Percentiles rank a stretch among this genome's conserved stretches.
Evolutionary conservation across 352 stramenopile genomes (phyloP).

Genomic region (Pythium grandisporangium): DNA sequence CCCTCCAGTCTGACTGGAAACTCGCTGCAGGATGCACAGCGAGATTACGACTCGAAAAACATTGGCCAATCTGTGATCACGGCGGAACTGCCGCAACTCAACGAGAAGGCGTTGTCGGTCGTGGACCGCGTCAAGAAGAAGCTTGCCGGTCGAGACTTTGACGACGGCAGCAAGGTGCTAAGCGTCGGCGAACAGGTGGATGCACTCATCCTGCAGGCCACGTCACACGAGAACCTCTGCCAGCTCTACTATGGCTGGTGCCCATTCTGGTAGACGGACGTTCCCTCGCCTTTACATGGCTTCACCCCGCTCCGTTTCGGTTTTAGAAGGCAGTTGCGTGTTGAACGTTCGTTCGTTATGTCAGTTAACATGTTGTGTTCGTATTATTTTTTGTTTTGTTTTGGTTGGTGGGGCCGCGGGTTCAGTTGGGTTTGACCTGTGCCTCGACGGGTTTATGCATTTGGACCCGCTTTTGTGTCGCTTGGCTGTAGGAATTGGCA

Average conservation of each 20-base stretch:
- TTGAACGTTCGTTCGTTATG: too few relatives aligned
- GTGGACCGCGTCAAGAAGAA: slow-evolving; percentile 99
- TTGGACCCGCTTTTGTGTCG: too few relatives aligned
- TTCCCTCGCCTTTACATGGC: too few relatives aligned
- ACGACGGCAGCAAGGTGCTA: slow-evolving; percentile 71
- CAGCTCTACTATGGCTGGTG: slow-evolving; percentile 99
- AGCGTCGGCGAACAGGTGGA: slow-evolving; percentile 94
- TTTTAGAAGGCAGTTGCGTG: too few relatives aligned
- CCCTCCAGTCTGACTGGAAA: slow-evolving; percentile 38
- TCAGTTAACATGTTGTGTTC: too few relatives aligned
- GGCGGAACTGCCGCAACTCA: slow-evolving; percentile 69
- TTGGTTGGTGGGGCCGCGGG: not conserved
- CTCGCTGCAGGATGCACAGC: slow-evolving; percentile 51
- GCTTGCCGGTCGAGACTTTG: slow-evolving; percentile 97
- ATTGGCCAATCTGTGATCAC: slow-evolving; percentile 47
- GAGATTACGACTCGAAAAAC: slow-evolving; percentile 40
- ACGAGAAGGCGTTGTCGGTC: slow-evolving; percentile 91
- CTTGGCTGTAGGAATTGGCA: too few relatives aligned
- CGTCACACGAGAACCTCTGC: slow-evolving; percentile 98
- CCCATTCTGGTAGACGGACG: slow-evolving; percentile 84
- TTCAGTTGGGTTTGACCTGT: not conserved
- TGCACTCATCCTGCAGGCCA: slow-evolving; percentile 97
- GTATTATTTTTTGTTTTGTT: too few relatives aligned
- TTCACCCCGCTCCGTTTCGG: too few relatives aligned
- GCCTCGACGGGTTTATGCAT: too few relatives aligned